Percentiles rank a stretch among this genome's conserved stretches.
Evolutionary conservation across 768 basidiomycete genomes (phyloP).

Genomic region (Boletus rufocinnamomeus): DNA sequence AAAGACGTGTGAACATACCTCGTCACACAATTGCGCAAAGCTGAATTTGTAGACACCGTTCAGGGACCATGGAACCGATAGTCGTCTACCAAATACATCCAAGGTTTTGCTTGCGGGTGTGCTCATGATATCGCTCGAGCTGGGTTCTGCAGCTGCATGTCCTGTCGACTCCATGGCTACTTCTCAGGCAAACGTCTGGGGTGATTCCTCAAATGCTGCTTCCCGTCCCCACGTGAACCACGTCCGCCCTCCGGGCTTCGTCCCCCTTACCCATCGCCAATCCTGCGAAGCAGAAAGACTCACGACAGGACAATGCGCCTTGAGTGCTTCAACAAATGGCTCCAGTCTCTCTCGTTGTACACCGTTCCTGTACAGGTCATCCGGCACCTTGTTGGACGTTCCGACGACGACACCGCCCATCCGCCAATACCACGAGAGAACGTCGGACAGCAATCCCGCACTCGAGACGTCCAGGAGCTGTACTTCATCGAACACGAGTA

Average conservation of each 20-base stretch:
- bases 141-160: not conserved
- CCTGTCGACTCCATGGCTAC: not conserved
- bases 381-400: constrained; percentile 52
- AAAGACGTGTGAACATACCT: constrained; percentile 14
- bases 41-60: not conserved
- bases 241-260: not conserved
- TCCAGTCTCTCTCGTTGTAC: constrained; percentile 37
- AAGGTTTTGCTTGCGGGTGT: not conserved
- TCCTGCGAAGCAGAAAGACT: constrained; percentile 34
- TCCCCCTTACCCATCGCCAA: constrained; percentile 38
- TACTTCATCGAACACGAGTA: constrained; percentile 52
- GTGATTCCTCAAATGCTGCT: not conserved
- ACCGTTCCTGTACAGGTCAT: constrained; percentile 59
- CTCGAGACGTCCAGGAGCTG: constrained; percentile 63
- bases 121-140: too few species aligned
- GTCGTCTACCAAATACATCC: not conserved
- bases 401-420: constrained; percentile 54
- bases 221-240: not conserved
- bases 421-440: constrained; percentile 46
- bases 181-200: not conserved
- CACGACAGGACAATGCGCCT: constrained; percentile 47
- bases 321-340: not conserved
- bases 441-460: constrained; percentile 50
- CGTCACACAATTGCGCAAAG: constrained; percentile 41
- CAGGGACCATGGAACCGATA: not conserved